Evolutionary conservation across 352 stramenopile species (phyloP).

Genomic region (Phytopythium kandeliae): DNA sequence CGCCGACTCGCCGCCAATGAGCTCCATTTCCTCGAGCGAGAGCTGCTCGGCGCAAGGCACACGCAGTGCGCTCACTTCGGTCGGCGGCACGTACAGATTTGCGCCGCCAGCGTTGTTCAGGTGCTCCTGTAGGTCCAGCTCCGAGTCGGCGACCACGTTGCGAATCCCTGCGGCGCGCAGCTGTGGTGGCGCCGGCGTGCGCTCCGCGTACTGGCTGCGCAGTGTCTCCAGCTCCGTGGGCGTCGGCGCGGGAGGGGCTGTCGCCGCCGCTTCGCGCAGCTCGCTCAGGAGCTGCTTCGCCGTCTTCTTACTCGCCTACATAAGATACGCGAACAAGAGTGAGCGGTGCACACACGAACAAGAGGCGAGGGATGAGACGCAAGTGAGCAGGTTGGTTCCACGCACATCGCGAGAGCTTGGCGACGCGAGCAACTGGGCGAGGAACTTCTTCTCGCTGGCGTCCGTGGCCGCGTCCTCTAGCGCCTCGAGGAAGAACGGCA

Average conservation of each 20-base stretch:
- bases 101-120: slow-evolving; percentile 59
- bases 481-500: slow-evolving; percentile 82
- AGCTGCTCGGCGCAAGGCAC: slow-evolving; percentile 68
- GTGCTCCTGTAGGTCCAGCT: slow-evolving; percentile 79
- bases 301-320: slow-evolving; percentile 57
- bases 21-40: slow-evolving; percentile 66
- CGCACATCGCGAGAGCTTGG: slow-evolving; percentile 47
- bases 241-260: slow-evolving; percentile 24
- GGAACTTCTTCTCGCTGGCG: slow-evolving; percentile 73
- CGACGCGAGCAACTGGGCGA: slow-evolving; percentile 57
- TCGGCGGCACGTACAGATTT: slow-evolving; percentile 58
- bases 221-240: slow-evolving; percentile 65
- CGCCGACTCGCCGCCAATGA: slow-evolving; percentile 28
- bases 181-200: slow-evolving; percentile 70
- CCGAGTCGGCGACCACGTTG: slow-evolving; percentile 74
- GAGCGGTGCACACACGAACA: neutral
- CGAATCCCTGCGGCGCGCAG: slow-evolving; percentile 72
- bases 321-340: neutral
- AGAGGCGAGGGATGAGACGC: neutral
- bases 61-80: slow-evolving; percentile 64
- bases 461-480: slow-evolving; percentile 65
- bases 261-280: slow-evolving; percentile 37
- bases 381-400: neutral
- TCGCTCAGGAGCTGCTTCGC: slow-evolving; percentile 66
- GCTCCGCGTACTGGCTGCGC: slow-evolving; percentile 63